Evolutionary conservation across 2,329 filamentous ascomycete genomes (phyloP).

Genomic region (Monosporascus sp.): DNA sequence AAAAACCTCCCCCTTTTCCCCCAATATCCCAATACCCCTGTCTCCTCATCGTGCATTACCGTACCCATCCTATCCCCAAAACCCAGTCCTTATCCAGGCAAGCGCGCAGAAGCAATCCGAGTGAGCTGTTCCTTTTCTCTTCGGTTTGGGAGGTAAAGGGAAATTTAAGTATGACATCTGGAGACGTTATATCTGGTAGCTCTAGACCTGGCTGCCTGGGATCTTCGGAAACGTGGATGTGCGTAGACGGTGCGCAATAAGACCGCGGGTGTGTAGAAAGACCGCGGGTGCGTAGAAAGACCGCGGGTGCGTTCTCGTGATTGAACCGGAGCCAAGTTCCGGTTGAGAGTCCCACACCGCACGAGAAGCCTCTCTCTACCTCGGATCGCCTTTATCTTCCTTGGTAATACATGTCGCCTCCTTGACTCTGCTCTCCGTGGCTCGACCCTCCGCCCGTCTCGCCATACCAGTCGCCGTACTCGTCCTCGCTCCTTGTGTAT

Average conservation of each 20-base stretch:
- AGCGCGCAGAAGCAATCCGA: neutral
- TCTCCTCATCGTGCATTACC: neutral
- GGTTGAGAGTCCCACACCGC: no score
- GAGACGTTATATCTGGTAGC: no score
- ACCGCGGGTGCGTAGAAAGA: neutral
- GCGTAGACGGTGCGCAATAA: neutral
- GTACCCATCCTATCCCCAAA: neutral
- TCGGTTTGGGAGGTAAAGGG: neutral
- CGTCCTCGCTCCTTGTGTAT: conserved; percentile 34
- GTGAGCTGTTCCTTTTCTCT: no score
- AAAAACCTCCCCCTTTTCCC: neutral
- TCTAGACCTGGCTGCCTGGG: no score
- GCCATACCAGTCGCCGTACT: conserved; percentile 26
- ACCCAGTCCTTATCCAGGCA: neutral
- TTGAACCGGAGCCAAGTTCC: no score
- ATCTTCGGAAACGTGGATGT: no score
- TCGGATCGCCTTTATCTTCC: neutral
- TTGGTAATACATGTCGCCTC: conserved; percentile 6
- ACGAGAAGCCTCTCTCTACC: no score
- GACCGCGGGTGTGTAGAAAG: neutral
- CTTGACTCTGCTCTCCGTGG: conserved; percentile 6
- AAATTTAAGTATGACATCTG: neutral
- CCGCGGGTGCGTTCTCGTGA: neutral
- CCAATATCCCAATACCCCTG: neutral
- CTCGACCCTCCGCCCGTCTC: conserved; percentile 29